Base-by-base conservation (phyloP, 441 rosid genomes). In the Manihot esculenta region DNA sequence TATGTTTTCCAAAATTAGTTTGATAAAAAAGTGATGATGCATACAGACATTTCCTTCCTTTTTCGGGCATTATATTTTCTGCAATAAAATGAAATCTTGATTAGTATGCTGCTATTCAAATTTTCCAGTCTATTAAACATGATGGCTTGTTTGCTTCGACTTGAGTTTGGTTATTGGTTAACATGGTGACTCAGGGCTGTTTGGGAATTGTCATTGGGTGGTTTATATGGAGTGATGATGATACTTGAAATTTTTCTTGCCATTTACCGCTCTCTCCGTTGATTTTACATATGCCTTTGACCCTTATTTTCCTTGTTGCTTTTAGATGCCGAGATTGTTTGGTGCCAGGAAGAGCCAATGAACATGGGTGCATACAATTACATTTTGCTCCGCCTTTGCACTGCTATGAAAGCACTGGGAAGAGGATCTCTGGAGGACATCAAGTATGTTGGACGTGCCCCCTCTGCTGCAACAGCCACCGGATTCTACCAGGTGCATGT, bases 301-400 rank as follows among this genome's bases (percentile, higher is more conserved):
- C 61, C 10, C 30, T 21, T 66, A 44, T 54, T 21, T 30, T 50
- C 49, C 57, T 50, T 55, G 62, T 41, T 59, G 65, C 20, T 71
- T 73, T 58, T 74, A 94, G 97, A 91, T 79, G 97, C 99, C 0
- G 98, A 92, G 87, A 80, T 93, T 3, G 96, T 93, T 35, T 95
- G 99, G 99, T 89, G 96, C 87, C 99, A 95, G 83, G 99, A 95
- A 80, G 99, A 94, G 83, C 90, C 97, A 3, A 87, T 90, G 99
- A 94, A 94, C 86, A 92, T 94, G 99, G 99, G 99, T 49, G 97
- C 85, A 49, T 94, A 82, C 73, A 83, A n/a, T 76, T 92, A 94
- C 64, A 71, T 89, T n/a, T 82, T 85, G n/a, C 96, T 90, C 0
- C 91, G 98, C 54, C 95, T 95, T 24, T 74, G 70, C 78, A 90